Base-by-base conservation (phyloP, 768 basidiomycete genomes). In the Chalciporus pseudorubinellus region DNA sequence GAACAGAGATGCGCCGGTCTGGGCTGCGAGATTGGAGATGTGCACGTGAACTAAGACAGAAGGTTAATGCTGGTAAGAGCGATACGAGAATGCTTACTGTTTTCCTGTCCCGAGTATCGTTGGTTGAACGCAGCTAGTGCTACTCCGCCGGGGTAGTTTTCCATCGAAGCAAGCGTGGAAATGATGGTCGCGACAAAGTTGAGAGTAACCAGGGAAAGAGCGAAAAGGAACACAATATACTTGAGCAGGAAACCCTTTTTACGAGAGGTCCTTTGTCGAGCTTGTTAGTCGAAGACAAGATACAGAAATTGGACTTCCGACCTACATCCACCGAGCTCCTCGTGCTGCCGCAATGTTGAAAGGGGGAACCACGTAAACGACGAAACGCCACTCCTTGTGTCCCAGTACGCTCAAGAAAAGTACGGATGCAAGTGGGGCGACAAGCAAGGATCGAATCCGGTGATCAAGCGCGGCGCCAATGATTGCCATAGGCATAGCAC, bases 351-450 rank as follows among this genome's bases (percentile, higher is more conserved):
- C 81, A 3, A 94, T 67, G 59, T 97, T 95, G 68, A 92, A 74
- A 2, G 82, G 63, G 0, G 95, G 94, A 0, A 98, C 80, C 16
- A 84, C 78, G 62, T 98, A 98, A 8, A 92, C 78, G 50, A 98
- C 75, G 69, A 99, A 99, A 7, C 97, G 81, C 97, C 97, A 99
- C 70, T 99, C 97, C 66, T 99, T 99, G 71, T 99, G 97, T 0
- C 81, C 85, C 1, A 98, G 74, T 26, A 65, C 73, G 64, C 92
- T 94, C 66, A 98, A 80, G 3, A 85, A 58, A 3, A 63, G 67
- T 8, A 92, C 62, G 53, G 87, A 89, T 1, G 62, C 51, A 5
- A 84, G 22, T 3, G 80, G 74, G 0, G 85, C 80, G 10, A 77
- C 44, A 4, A 85, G 67, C 33, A 88, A 72, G 3, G 70, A 63